Evolutionary conservation across 106 monocot species (phyloP), one percentile per base, ranked within the genome.

Genomic region (Acorus calamus): DNA sequence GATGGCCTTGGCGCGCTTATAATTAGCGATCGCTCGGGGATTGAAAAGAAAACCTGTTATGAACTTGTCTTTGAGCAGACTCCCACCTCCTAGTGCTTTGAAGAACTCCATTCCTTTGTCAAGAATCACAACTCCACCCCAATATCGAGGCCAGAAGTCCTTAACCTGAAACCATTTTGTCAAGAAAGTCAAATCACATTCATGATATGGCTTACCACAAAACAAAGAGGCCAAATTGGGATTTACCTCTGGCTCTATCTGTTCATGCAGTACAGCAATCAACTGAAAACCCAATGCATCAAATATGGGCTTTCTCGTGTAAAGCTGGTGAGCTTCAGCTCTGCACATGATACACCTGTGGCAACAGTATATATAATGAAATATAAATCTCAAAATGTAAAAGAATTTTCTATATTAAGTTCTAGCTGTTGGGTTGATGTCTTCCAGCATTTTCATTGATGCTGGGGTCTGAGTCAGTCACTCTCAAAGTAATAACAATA

Each of bases 271-370:
- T 8, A 74, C 69, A 50, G 74, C 79, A 51, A 79, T 65, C 10
- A 79, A 53, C 65, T 79, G 73, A 79, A 69, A 28, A 6, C 73
- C 78, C 55, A 79, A 56, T 49, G 69, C 68, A 65, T 79, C 78
- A 69, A 79, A 79, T 65, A 74, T 69, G 0, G 78, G 64, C 47
- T 79, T 79, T 50, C 73, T 79, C 8, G 78, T 56, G 59, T 69
- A 79, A 0, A 79, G 58, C 54, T 64, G 73, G 68, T 73, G 78
- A 46, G 78, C 78, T 47, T 79, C 78, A 14, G 78, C 78, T 73
- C 78, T 57, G 48, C 78, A 79, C 73, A 79, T 79, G 51, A 79
- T 61, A 55, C 78, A 79, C 47, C 78, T 79, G 49, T 28, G 28
- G 28, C 28, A 28, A 28, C 28, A 28, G 28, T 28, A 28, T 28